A percentile compares a stretch with the other conserved stretches of the same genome.
Conservation (phyloP, 1,284 basidiomycete genomes). For the Ceratobasidium sp. region DNA sequence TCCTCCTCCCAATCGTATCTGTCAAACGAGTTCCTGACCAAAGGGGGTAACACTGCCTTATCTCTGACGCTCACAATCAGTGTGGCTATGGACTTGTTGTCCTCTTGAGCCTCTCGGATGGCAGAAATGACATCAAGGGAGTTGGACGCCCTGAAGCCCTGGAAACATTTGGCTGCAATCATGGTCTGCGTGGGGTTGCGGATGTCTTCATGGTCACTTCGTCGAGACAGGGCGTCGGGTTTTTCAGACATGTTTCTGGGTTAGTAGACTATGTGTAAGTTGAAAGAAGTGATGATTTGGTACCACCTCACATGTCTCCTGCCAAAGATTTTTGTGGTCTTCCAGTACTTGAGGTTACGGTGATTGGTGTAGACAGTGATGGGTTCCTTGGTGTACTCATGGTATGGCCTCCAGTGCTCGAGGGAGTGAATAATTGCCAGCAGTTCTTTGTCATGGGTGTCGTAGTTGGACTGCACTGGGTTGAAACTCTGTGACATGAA, state of each 20-base stretch:
- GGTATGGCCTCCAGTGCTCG: constrained; percentile 52
- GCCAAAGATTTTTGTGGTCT: neutral
- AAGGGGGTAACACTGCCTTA: neutral
- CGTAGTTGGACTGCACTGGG: constrained; percentile 56
- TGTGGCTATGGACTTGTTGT: neutral
- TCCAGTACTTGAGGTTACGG: constrained; percentile 62
- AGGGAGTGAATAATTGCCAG: constrained; percentile 47
- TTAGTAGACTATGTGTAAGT: neutral
- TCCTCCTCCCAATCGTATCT: neutral
- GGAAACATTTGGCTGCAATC: constrained; percentile 7
- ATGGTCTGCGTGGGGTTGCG: neutral
- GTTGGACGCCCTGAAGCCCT: neutral
- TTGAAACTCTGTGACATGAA: constrained; percentile 32
- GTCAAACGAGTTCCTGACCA: neutral
- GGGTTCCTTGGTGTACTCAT: constrained; percentile 52
- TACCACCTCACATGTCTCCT: neutral
- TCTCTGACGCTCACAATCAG: neutral
- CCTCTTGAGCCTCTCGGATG: neutral
- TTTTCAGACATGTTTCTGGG: constrained; percentile 48
- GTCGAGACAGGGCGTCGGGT: constrained; percentile 60
- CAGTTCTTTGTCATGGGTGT: constrained; percentile 57
- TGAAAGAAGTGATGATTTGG: neutral
- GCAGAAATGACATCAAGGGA: neutral
- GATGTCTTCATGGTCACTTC: constrained; percentile 52
- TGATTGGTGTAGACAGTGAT: constrained; percentile 61